Evolutionary conservation across 192 early-diverging fungal genomes (phyloP).

Genomic region (Coemansia sp.): DNA sequence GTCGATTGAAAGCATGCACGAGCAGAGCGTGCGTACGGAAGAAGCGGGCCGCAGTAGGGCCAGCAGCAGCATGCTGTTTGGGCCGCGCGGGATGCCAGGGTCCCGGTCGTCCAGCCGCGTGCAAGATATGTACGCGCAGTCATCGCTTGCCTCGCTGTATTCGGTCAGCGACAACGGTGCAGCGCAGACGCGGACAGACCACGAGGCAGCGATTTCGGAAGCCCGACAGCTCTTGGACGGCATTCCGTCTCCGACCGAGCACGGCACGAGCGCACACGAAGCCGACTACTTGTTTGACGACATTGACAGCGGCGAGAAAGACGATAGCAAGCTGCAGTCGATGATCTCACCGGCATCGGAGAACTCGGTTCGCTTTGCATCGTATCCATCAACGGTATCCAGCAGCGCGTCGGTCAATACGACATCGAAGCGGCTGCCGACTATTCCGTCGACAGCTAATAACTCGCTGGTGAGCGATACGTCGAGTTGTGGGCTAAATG

Average conservation of each 20-base stretch:
- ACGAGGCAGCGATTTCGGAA: constrained; percentile 45
- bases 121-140: constrained; percentile 26
- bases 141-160: constrained; percentile 46
- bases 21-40: constrained; percentile 36
- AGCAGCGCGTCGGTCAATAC: constrained; percentile 30
- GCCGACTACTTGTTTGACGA: constrained; percentile 54
- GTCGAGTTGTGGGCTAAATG: constrained; percentile 1
- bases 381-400: constrained; percentile 38
- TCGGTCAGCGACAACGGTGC: constrained; percentile 31
- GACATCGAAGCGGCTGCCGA: constrained; percentile 21
- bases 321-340: constrained; percentile 26
- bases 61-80: constrained; percentile 54
- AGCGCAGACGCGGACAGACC: constrained; percentile 18
- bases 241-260: constrained; percentile 48
- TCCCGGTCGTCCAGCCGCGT: constrained; percentile 36
- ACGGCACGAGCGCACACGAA: constrained; percentile 22
- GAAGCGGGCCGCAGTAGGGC: constrained; percentile 22
- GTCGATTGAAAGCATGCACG: constrained; percentile 54
- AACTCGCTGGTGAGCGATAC: constrained; percentile 15
- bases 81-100: constrained; percentile 53
- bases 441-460: constrained; percentile 35
- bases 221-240: constrained; percentile 49
- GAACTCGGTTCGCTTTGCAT: constrained; percentile 36
- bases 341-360: constrained; percentile 48
- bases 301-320: constrained; percentile 25